Conservation (phyloP, 805 yeast species). For the Pichia paraexigua region DNA sequence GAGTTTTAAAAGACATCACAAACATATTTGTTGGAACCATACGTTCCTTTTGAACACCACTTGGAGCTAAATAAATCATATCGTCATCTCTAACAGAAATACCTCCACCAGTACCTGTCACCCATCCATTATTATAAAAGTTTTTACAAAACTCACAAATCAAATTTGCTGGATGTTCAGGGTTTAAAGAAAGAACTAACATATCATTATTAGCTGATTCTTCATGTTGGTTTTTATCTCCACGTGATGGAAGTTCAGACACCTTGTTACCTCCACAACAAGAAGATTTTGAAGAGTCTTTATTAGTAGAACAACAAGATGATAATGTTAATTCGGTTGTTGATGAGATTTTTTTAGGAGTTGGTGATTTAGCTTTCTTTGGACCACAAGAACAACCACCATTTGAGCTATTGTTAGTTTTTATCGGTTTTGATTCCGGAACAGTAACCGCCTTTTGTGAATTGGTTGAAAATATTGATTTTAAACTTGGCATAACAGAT, state of each 20-base stretch:
- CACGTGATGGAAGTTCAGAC: background rate
- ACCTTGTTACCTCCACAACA: background rate
- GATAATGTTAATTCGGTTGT: background rate
- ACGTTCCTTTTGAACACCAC: conserved; percentile 93
- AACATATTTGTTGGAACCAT: conserved; percentile 78
- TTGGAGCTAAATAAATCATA: conserved; percentile 73
- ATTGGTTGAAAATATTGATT: background rate
- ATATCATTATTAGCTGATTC: background rate
- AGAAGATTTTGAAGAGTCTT: background rate
- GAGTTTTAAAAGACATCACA: conserved; percentile 52
- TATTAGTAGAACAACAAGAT: background rate
- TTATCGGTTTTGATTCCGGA: background rate
- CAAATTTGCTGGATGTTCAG: conserved; percentile 67
- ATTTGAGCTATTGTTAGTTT: background rate
- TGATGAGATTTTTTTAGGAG: background rate
- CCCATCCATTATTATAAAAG: conserved; percentile 82
- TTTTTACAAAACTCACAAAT: conserved; percentile 74
- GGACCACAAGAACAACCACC: background rate
- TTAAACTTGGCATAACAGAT: background rate
- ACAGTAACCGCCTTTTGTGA: background rate
- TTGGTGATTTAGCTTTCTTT: background rate
- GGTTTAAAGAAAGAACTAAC: conserved; percentile 14
- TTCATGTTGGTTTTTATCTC: background rate
- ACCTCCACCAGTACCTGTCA: conserved; percentile 96
- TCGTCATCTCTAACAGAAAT: conserved; percentile 62